Evolutionary conservation across 495 filamentous ascomycete species (phyloP).

Genomic region (Platismatia glauca): DNA sequence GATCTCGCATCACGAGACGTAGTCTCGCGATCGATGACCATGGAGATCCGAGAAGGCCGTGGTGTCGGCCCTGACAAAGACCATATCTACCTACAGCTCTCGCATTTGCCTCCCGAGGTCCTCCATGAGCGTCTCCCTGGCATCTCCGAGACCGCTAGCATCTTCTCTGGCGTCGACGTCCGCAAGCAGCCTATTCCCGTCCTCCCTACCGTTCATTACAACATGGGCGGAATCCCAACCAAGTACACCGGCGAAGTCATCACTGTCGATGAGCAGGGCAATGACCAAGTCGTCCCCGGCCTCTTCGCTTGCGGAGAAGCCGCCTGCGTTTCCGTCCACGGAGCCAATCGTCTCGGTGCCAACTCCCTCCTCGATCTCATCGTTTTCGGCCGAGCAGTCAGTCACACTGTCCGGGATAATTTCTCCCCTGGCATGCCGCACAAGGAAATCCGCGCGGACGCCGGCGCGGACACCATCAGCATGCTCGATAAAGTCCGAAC

Average conservation of each 20-base stretch:
- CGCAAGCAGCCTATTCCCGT: conserved; percentile 95
- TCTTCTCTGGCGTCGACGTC: conserved; percentile 95
- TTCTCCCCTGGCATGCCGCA: conserved; percentile 70
- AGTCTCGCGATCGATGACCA: conserved; percentile 91
- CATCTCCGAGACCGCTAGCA: conserved; percentile 95
- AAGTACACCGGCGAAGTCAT: conserved; percentile 94
- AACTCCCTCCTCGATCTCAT: conserved; percentile 96
- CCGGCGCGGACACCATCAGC: conserved; percentile 76
- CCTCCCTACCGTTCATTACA: conserved; percentile 96
- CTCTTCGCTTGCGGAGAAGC: conserved; percentile 96
- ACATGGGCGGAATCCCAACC: conserved; percentile 98
- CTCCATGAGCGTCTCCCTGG: conserved; percentile 94
- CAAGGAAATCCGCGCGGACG: conserved; percentile 67
- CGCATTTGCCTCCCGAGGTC: conserved; percentile 81
- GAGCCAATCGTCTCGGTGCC: conserved; percentile 92
- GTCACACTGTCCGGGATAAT: conserved; percentile 88
- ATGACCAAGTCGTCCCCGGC: conserved; percentile 89
- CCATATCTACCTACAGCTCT: conserved; percentile 93
- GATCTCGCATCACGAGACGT: conserved; percentile 90
- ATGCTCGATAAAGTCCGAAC: conserved; percentile 79
- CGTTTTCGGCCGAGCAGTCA: conserved; percentile 93
- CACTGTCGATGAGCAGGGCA: conserved; percentile 68
- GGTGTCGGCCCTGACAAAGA: conserved; percentile 95
- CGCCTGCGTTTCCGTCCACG: conserved; percentile 94
- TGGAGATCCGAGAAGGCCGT: conserved; percentile 94